Evolutionary conservation across 2,329 filamentous ascomycete genomes (phyloP).

Genomic region (Aaosphaeria arxii): DNA sequence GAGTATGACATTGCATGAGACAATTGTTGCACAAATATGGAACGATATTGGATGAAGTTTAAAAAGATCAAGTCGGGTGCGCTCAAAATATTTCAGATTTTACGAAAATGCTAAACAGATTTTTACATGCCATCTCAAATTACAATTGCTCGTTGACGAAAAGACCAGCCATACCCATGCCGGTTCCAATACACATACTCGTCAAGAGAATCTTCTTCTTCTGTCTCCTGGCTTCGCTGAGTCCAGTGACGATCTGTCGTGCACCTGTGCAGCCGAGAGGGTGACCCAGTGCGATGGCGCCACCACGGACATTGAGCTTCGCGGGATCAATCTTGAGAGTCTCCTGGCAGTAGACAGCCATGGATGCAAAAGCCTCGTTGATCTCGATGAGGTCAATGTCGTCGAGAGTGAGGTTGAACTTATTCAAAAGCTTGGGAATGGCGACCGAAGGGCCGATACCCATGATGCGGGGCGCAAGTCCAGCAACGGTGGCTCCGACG

Average conservation of each 20-base stretch:
- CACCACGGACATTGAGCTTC: conserved; percentile 80
- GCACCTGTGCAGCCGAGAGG: conserved; percentile 76
- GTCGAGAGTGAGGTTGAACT: conserved; percentile 72
- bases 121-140: background rate
- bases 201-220: conserved; percentile 91
- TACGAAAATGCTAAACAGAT: background rate
- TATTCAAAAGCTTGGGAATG: conserved; percentile 76
- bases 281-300: conserved; percentile 80
- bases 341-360: conserved; percentile 87
- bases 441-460: conserved; percentile 77
- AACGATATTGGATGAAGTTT: too few species aligned
- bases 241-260: conserved; percentile 81
- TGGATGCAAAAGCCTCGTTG: conserved; percentile 97
- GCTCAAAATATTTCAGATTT: background rate
- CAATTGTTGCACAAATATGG: too few species aligned
- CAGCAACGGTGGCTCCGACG: conserved; percentile 85
- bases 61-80: too few species aligned
- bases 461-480: conserved; percentile 92
- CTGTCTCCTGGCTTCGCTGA: conserved; percentile 78
- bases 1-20: too few species aligned
- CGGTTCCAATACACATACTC: conserved; percentile 79
- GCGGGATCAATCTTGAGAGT: conserved; percentile 64
- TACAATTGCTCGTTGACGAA: conserved; percentile 61
- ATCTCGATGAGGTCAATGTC: conserved; percentile 91
- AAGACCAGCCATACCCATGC: conserved; percentile 65